A percentile compares a stretch with the other conserved stretches of the same genome.
Conservation (phyloP, 768 basidiomycete genomes). For the Cyclocybe cylindracea region DNA sequence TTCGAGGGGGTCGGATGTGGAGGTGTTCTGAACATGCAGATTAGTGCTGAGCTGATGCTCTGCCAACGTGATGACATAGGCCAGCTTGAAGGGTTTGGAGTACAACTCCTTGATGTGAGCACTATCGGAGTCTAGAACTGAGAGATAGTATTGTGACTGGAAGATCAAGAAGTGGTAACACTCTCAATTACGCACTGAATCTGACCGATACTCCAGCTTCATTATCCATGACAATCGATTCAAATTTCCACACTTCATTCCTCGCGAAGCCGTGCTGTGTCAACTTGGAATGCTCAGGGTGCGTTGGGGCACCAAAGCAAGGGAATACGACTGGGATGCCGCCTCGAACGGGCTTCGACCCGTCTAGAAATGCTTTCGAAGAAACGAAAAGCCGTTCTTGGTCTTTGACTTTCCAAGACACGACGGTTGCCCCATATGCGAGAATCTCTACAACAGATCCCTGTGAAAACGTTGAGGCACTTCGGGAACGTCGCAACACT, state of each 20-base stretch:
- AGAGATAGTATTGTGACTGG: conserved; percentile 1
- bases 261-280: conserved; percentile 93
- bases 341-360: conserved; percentile 69
- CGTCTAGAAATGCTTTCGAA: conserved; percentile 76
- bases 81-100: conserved; percentile 66
- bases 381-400: conserved; percentile 82
- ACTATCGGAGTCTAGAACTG: not conserved
- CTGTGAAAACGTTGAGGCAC: conserved; percentile 31
- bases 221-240: conserved; percentile 64
- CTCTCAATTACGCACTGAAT: conserved; percentile 55
- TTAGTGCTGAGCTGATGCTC: conserved; percentile 76
- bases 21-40: conserved; percentile 78
- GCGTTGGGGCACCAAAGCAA: conserved; percentile 85
- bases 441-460: conserved; percentile 68
- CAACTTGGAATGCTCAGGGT: conserved; percentile 69
- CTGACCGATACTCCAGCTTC: conserved; percentile 73
- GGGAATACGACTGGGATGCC: conserved; percentile 73
- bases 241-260: conserved; percentile 71
- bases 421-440: conserved; percentile 83
- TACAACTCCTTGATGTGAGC: conserved; percentile 55
- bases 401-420: conserved; percentile 76
- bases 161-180: conserved; percentile 58
- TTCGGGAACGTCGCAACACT: not conserved
- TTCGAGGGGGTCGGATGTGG: conserved; percentile 53
- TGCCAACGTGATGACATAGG: conserved; percentile 79